Evolutionary conservation across 176 grass and related monocot species (phyloP).

Genomic region (Ampelocalamus luodianensis): DNA sequence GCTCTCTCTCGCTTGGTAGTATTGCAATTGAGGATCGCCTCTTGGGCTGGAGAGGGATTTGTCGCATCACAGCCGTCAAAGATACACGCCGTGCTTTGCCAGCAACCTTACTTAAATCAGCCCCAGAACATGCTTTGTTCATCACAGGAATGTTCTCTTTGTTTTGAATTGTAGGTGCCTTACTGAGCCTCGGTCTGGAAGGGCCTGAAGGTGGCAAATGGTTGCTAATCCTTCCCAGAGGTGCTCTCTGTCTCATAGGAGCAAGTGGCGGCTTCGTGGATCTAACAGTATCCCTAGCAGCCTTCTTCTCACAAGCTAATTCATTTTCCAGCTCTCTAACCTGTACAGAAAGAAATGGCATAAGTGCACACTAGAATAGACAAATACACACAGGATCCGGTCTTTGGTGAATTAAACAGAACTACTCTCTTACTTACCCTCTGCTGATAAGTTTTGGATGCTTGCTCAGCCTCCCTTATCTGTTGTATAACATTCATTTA

Average conservation of each 20-base stretch:
- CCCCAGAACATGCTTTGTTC: slow-evolving; percentile 38
- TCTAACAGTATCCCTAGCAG: slow-evolving; percentile 51
- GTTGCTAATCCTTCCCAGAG: slow-evolving; percentile 67
- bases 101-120: slow-evolving; percentile 39
- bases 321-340: slow-evolving; percentile 83
- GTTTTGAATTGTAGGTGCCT: slow-evolving; percentile 32
- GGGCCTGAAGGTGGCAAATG: slow-evolving; percentile 37
- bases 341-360: slow-evolving; percentile 54
- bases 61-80: slow-evolving; percentile 52
- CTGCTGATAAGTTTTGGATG: slow-evolving; percentile 69
- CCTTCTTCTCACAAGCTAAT: slow-evolving; percentile 61
- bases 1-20: slow-evolving; percentile 48
- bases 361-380: slow-evolving; percentile 7
- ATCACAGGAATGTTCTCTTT: slow-evolving; percentile 70
- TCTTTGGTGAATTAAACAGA: slow-evolving; percentile 23
- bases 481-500: slow-evolving; percentile 38
- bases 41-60: slow-evolving; percentile 68
- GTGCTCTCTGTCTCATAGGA: slow-evolving; percentile 60
- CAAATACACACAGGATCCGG: background rate
- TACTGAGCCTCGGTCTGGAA: slow-evolving; percentile 53
- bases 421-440: slow-evolving; percentile 53
- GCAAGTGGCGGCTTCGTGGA: slow-evolving; percentile 55
- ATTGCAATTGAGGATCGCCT: slow-evolving; percentile 72
- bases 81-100: slow-evolving; percentile 76
- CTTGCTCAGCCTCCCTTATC: slow-evolving; percentile 79